Percentiles rank a stretch among this genome's conserved stretches.
phyloP scores from a whole-genome alignment of 495 filamentous ascomycete genomes.

The Penicillium odoratum region DNA sequence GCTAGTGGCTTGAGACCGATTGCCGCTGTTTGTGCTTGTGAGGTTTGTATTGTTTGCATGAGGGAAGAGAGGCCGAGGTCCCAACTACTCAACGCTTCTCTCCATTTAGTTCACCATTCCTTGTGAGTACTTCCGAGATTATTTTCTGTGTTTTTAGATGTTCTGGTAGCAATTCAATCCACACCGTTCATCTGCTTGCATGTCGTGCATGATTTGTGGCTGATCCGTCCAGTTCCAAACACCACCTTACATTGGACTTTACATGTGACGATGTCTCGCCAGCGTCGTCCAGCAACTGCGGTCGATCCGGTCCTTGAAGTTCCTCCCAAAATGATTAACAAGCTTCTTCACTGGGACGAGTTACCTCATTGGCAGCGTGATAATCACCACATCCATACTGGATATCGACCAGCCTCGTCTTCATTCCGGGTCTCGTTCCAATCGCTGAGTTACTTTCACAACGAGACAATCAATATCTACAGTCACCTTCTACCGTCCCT shows the following conservation, averaged over 20 bases:
- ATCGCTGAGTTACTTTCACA: constrained; percentile 77
- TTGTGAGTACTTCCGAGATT: background rate
- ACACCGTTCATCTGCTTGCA: constrained; percentile 15
- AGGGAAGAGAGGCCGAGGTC: constrained; percentile 14
- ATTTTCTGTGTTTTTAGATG: background rate
- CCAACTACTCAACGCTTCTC: constrained; percentile 28
- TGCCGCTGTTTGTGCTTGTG: no score
- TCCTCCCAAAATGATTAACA: constrained; percentile 33
- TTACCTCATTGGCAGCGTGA: constrained; percentile 71
- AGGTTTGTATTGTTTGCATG: constrained; percentile 26
- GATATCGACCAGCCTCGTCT: constrained; percentile 67
- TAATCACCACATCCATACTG: constrained; percentile 71
- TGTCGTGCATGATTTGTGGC: constrained; percentile 18
- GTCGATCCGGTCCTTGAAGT: constrained; percentile 1
- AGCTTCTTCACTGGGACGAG: constrained; percentile 61
- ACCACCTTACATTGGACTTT: constrained; percentile 16
- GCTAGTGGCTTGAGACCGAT: no score
- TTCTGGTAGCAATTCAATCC: background rate
- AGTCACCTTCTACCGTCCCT: constrained; percentile 67
- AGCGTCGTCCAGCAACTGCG: constrained; percentile 25
- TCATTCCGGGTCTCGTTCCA: constrained; percentile 64
- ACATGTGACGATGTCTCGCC: constrained; percentile 40
- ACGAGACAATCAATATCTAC: constrained; percentile 95
- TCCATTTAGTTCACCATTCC: background rate
- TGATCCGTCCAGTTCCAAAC: constrained; percentile 18